These are phyloP conservation scores for Chrysanthemum seticuspe DNA, from an alignment of 129 eudicot genomes.

Conservation along the genomic window DNA sequence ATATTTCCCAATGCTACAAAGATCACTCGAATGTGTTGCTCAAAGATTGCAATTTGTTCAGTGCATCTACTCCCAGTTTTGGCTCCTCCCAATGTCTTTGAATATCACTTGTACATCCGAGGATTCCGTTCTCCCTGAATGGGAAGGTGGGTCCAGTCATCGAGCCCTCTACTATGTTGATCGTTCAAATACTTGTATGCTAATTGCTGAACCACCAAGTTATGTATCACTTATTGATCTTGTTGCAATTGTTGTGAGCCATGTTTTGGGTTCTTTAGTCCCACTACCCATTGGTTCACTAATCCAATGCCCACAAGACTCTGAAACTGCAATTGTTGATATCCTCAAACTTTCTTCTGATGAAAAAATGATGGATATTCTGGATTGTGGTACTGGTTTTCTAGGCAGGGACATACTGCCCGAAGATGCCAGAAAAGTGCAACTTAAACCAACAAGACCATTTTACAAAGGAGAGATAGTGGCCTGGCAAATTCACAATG, in stretches of 20 bases:
- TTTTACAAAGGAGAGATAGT: constrained; percentile 64
- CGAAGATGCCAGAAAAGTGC: constrained; percentile 60
- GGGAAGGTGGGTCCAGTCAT: constrained; percentile 44
- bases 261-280: constrained; percentile 51
- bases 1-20: neutral
- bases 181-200: constrained; percentile 6
- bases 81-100: constrained; percentile 50
- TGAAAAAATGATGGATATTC: constrained; percentile 27
- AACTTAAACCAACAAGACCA: neutral
- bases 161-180: constrained; percentile 44
- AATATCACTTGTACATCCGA: constrained; percentile 45
- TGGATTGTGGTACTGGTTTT: constrained; percentile 10
- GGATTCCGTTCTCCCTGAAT: constrained; percentile 44
- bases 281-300: constrained; percentile 59
- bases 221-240: constrained; percentile 45
- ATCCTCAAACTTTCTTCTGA: constrained; percentile 51
- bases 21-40: constrained; percentile 38
- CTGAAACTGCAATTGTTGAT: constrained; percentile 51
- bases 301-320: constrained; percentile 49
- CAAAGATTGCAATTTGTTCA: constrained; percentile 56
- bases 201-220: constrained; percentile 14
- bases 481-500: constrained; percentile 73
- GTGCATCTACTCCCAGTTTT: constrained; percentile 50
- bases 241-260: constrained; percentile 54
- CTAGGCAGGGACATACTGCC: constrained; percentile 61